phyloP scores from a whole-genome alignment of 2,329 filamentous ascomycete genomes.

The Fusarium udum region DNA sequence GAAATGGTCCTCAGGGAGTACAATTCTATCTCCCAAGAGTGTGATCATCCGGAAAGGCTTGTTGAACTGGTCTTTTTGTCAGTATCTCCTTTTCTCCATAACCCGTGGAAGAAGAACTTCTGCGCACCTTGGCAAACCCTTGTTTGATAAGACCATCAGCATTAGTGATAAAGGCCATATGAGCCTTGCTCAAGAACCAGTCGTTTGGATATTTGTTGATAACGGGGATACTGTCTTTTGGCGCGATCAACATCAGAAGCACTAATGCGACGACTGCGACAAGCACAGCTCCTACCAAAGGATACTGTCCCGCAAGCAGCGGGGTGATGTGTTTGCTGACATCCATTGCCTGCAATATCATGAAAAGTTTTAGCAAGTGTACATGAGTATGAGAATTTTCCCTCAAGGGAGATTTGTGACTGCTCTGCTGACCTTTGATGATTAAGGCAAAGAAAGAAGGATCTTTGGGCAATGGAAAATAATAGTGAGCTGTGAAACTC shows the following conservation, averaged over 20 bases:
- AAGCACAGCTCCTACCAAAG: background rate
- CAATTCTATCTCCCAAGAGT: background rate
- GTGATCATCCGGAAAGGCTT: background rate
- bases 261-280: background rate
- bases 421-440: background rate
- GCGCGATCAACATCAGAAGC: background rate
- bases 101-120: background rate
- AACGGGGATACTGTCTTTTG: background rate
- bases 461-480: no score
- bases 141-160: background rate
- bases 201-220: background rate
- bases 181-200: background rate
- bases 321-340: background rate
- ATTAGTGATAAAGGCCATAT: background rate
- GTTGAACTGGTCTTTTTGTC: background rate
- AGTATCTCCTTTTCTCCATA: background rate
- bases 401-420: background rate
- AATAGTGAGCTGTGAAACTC: background rate
- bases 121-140: background rate
- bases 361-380: background rate
- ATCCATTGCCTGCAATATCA: background rate
- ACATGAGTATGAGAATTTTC: background rate
- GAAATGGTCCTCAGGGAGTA: background rate
- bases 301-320: background rate
- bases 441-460: background rate